A percentile compares a stretch with the other conserved stretches of the same genome.
These are phyloP conservation scores for Suhomyces maxii DNA, from an alignment of 1,139 yeast species.

Conservation along the genomic window DNA sequence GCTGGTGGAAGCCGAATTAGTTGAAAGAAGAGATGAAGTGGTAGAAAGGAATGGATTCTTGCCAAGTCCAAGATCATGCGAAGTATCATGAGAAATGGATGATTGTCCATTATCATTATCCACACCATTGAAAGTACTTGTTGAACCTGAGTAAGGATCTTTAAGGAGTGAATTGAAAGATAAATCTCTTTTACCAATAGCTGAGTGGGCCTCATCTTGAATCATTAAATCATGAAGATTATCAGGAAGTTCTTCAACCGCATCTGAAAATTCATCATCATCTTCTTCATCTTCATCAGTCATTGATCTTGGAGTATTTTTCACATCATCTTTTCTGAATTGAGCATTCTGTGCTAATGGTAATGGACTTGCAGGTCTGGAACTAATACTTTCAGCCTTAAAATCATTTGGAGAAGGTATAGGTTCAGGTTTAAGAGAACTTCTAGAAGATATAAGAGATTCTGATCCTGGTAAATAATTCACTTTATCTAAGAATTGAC, in stretches of 20 bases:
- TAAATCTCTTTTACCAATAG: not conserved
- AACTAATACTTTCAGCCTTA: not conserved
- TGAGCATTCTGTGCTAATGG: conserved; percentile 7
- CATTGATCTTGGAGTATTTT: not conserved
- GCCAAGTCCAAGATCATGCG: conserved; percentile 5
- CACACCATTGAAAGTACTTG: not conserved
- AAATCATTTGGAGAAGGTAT: not conserved
- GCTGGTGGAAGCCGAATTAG: conserved; percentile 2
- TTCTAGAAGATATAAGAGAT: conserved; percentile 1
- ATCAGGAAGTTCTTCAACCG: conserved; percentile 7
- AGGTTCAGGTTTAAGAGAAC: conserved; percentile 1
- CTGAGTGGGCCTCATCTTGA: too few species aligned
- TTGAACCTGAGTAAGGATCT: not conserved
- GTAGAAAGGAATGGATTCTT: conserved; percentile 4
- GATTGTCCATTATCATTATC: conserved; percentile 5
- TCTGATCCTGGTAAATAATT: conserved; percentile 4
- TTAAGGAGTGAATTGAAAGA: not conserved
- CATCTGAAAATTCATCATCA: conserved; percentile 9
- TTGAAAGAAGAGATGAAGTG: conserved; percentile 3
- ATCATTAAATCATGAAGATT: not conserved
- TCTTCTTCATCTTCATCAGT: conserved; percentile 2
- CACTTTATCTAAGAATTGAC: conserved; percentile 5
- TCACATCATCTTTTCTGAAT: conserved; percentile 7
- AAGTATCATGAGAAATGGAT: conserved; percentile 3
- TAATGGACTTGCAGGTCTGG: conserved; percentile 9